Percentiles rank a stretch among this genome's conserved stretches.
phyloP scores from a whole-genome alignment of 306 rosid genomes.

The Vachellia collinsii region DNA sequence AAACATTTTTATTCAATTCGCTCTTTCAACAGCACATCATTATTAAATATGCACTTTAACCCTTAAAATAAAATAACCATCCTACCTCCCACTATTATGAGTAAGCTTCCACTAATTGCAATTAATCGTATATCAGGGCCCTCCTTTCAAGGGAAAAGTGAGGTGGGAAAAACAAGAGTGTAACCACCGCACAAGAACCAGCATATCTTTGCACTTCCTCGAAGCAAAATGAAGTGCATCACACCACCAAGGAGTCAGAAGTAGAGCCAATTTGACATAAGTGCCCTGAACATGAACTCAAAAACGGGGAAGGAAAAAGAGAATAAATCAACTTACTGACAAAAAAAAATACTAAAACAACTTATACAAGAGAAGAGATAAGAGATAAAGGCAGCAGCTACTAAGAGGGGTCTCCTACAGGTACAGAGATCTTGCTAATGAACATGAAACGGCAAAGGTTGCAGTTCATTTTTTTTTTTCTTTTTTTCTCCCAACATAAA shows the following conservation, averaged over 20 bases:
- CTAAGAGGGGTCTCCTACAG: conserved; percentile 37
- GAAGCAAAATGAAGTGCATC: conserved; percentile 25
- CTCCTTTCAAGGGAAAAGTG: neutral
- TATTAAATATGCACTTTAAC: too few relatives aligned
- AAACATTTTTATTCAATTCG: too few relatives aligned
- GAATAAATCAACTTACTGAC: conserved; percentile 43
- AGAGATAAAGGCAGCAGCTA: conserved; percentile 44
- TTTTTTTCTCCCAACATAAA: conserved; percentile 44
- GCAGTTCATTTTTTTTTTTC: neutral
- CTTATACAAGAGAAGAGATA: conserved; percentile 46
- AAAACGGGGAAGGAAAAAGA: conserved; percentile 9
- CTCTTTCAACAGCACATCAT: too few relatives aligned
- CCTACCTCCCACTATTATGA: neutral
- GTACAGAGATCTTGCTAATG: conserved; percentile 35
- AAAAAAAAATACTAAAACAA: conserved; percentile 26
- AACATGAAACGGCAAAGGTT: conserved; percentile 45
- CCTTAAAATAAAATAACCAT: too few relatives aligned
- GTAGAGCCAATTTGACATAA: conserved; percentile 18
- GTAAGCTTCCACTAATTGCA: neutral
- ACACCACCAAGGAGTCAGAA: neutral
- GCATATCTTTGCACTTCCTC: neutral
- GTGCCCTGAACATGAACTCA: conserved; percentile 21
- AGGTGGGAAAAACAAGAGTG: neutral
- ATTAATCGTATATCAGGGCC: neutral
- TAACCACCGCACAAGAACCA: conserved; percentile 13